Base-by-base conservation (phyloP, 495 filamentous ascomycete species). In the Cercophora samala region DNA sequence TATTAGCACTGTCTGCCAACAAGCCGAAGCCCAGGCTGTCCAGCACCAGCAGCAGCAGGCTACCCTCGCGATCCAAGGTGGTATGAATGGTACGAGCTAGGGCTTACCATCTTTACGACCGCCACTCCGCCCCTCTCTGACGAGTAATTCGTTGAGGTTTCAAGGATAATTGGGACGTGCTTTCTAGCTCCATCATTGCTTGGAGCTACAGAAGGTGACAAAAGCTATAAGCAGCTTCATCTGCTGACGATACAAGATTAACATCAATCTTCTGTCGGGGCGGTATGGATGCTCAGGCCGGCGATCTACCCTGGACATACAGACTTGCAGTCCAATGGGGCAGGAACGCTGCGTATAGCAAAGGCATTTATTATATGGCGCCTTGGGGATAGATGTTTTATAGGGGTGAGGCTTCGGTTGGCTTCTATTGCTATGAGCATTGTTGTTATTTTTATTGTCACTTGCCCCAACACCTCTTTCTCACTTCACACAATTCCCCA, bases 1-100 rank as follows among this genome's bases (percentile, higher is more conserved):
- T 64, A 84, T 99, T 64, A 87, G 93, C 73, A 84, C 82, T 26
- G 93, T 94, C 46, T 85, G 94, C 70, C 87, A 92, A 67, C 88
- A 93, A 76, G 93, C 93, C 18, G 91, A 96, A 26, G 73, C 5
- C 2, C 75, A 81, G 59, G 80, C 78, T 53, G 75, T 77, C 60
- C 77, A 81, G 42, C 74, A 75, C 61, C 63, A 70, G 58, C 73
- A 74, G 29, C 62, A 52, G 29, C 25, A 66, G 65, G 68, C 72
- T 15, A 73, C 69, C 18, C 60, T 65, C n/a, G 55, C 22, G 9
- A 18, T 5, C n/a, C 53, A 56, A 22, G 53, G 53, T 8, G 53
- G 53, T 3, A 62, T 66, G 52, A 73, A 73, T 60, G 72, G 70
- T 32, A 54, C 76, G 5, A 76, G 75, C 67, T 80, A 78, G 62